A percentile compares a stretch with the other conserved stretches of the same genome.
These are phyloP conservation scores for Magnaporthiopsis rhizophila DNA, from an alignment of 2,329 filamentous ascomycete species.

Conservation along the genomic window DNA sequence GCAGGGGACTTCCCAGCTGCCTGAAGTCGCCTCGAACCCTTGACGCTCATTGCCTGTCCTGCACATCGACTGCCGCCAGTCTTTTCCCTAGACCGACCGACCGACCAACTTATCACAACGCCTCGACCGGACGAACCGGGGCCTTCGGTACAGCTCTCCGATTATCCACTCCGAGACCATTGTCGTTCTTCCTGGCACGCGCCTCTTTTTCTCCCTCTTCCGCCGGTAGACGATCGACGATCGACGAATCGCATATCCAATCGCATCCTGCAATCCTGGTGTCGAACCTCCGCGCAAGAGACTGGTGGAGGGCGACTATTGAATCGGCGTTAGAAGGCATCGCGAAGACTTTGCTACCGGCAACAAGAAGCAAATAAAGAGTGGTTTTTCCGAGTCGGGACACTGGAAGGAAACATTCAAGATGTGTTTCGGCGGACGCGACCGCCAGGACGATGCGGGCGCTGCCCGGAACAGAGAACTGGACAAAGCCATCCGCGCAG, in stretches of 20 bases:
- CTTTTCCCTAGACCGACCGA: not conserved
- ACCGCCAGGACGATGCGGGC: constrained; percentile 40
- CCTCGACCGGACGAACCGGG: not conserved
- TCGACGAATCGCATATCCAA: not conserved
- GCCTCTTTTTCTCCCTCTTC: not conserved
- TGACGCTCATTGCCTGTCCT: not conserved
- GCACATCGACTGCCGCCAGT: not conserved
- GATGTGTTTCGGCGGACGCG: constrained; percentile 59
- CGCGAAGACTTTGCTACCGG: not conserved
- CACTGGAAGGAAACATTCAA: constrained; percentile 14
- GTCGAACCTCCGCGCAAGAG: not conserved
- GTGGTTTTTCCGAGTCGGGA: not conserved
- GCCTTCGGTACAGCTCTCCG: not conserved
- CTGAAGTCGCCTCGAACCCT: not conserved
- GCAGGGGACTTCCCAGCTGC: not conserved
- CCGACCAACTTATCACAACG: not conserved
- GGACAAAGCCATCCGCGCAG: constrained; percentile 74
- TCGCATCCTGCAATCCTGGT: not conserved
- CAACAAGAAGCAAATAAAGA: not conserved
- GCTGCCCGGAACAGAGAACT: constrained; percentile 63
- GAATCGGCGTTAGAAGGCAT: not conserved
- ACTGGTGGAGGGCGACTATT: not conserved
- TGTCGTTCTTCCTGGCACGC: not conserved
- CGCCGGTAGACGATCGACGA: not conserved
- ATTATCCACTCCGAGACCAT: not conserved